Evolutionary conservation across 768 basidiomycete species (phyloP).

Genomic region (Russula sp.): DNA sequence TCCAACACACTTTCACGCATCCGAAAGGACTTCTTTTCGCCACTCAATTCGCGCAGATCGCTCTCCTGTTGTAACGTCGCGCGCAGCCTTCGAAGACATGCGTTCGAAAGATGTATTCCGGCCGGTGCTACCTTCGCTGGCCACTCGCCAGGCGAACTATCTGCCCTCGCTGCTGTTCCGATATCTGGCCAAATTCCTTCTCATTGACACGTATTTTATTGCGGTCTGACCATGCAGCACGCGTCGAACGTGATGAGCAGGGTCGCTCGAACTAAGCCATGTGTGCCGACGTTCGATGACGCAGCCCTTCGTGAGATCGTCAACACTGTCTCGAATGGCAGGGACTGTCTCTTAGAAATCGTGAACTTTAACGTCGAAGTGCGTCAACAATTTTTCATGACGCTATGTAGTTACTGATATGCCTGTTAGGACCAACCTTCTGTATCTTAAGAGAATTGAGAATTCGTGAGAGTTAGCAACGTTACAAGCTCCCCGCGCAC

Average conservation of each 20-base stretch:
- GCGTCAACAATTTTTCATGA: slow-evolving; percentile 28
- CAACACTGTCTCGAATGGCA: slow-evolving; percentile 76
- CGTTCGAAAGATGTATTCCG: slow-evolving; percentile 94
- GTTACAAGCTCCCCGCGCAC: too few species aligned
- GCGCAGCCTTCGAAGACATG: slow-evolving; percentile 98
- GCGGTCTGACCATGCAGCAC: slow-evolving; percentile 99
- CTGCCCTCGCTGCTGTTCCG: slow-evolving; percentile 95
- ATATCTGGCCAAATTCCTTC: slow-evolving; percentile 92
- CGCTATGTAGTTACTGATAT: slow-evolving; percentile 5
- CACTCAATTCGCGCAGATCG: slow-evolving; percentile 98
- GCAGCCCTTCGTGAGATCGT: slow-evolving; percentile 96
- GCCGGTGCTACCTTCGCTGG: slow-evolving; percentile 90
- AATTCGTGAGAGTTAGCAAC: too few species aligned
- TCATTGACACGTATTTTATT: slow-evolving; percentile 98
- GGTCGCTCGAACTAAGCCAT: slow-evolving; percentile 97
- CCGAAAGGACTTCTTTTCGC: slow-evolving; percentile 94
- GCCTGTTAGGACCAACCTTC: slow-evolving; percentile 75
- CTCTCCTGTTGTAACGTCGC: slow-evolving; percentile 96
- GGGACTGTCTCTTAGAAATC: slow-evolving; percentile 87
- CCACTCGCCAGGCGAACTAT: slow-evolving; percentile 98
- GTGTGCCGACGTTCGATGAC: slow-evolving; percentile 97
- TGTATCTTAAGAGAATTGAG: too few species aligned
- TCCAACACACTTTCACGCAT: slow-evolving; percentile 97
- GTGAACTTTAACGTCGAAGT: slow-evolving; percentile 97
- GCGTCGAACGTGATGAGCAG: slow-evolving; percentile 94